Conservation (phyloP, 2,329 filamentous ascomycete species). For the Apiospora arundinis region DNA sequence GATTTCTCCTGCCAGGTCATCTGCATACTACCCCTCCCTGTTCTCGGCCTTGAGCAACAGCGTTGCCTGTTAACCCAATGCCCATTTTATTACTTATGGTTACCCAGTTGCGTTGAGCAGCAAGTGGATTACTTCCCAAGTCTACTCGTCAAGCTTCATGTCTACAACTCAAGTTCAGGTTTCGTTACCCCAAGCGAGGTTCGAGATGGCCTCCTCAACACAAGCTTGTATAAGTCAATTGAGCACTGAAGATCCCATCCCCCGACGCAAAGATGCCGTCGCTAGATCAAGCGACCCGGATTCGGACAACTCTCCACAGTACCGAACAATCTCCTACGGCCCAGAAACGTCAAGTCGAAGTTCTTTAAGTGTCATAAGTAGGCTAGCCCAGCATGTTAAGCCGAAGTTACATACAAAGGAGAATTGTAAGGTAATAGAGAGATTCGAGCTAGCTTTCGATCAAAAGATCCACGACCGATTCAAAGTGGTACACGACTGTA, state of each 20-base stretch:
- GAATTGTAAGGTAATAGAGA: neutral
- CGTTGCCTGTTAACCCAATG: too few relatives aligned
- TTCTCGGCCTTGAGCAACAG: too few relatives aligned
- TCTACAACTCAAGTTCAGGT: neutral
- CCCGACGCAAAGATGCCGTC: neutral
- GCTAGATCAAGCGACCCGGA: neutral
- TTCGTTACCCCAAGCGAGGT: neutral
- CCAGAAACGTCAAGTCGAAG: neutral
- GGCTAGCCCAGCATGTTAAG: neutral
- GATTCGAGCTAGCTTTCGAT: neutral
- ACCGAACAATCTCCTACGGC: neutral
- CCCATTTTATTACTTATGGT: too few relatives aligned
- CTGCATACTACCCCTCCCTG: too few relatives aligned
- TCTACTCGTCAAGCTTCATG: neutral
- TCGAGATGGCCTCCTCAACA: neutral
- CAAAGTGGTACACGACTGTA: neutral
- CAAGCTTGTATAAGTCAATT: neutral
- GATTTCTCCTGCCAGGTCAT: too few relatives aligned
- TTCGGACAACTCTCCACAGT: neutral
- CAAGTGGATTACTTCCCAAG: too few relatives aligned
- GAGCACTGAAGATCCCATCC: neutral
- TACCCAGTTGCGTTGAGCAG: too few relatives aligned
- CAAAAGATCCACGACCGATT: neutral
- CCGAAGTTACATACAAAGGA: neutral
- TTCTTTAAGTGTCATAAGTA: neutral